Evolutionary conservation across 148 eudicot genomes (phyloP), one percentile per base, ranked within the genome.

Genomic region (Rhododendron simsii): DNA sequence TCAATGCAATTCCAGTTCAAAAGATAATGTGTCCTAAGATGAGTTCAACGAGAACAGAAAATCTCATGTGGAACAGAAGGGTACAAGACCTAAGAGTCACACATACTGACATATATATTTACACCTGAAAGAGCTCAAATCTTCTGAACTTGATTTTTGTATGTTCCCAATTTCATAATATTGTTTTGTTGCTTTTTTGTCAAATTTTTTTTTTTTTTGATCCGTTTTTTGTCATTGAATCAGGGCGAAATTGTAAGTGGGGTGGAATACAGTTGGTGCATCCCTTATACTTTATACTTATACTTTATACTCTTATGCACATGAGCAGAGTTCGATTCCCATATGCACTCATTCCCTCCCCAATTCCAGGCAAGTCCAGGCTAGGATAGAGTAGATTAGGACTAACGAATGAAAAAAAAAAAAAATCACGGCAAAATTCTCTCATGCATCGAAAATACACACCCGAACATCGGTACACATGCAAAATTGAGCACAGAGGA

Each of bases 301-400:
- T 33, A 33, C 35, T 33, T 41, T 5, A 6, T 5, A 5, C 44
- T 41, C 44, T 0, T 7, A 41, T 41, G 44, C 7, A 41, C 0
- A 41, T 41, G 7, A 1, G 7, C 7, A 41, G 7, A 6, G 44
- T 41, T 41, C 1, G 1, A 41, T 41, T 41, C 1, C 44, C 7
- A 0, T 41, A 41, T 5, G 1, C 1, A 41, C 7, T 0, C 7
- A 0, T 41, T 41, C 44, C 44, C 44, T 5, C 0, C 0, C 7
- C 44, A 41, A 41, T 1, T 41, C 7, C 7, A 0, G 5, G 5
- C 1, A 41, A 41, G 7, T 41, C 7, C 7, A 0, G 5, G 5
- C 1, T 6, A 41, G 44, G 44, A 41, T 5, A 41, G 44, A 5
- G 44, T 6, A 41, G 44, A 41, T 41, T 41, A 41, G 0, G 1